Conservation (phyloP, 495 filamentous ascomycete species). For the Hypoxylon fuscum region DNA sequence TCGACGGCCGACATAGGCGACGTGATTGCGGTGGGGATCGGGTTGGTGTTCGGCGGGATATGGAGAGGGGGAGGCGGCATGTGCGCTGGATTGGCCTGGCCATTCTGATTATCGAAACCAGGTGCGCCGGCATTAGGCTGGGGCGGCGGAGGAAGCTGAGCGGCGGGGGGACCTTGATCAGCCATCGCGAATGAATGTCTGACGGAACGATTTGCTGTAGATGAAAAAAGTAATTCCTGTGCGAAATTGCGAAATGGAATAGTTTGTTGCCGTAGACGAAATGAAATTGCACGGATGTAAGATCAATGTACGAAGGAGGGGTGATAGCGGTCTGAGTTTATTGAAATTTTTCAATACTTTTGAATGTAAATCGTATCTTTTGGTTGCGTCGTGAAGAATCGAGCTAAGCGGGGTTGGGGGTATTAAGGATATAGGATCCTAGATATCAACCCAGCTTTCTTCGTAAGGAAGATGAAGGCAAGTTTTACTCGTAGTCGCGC, state of each 20-base stretch:
- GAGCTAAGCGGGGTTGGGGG: conserved; percentile 24
- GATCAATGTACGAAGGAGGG: conserved; percentile 20
- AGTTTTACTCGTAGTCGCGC: conserved; percentile 23
- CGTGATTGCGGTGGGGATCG: conserved; percentile 91
- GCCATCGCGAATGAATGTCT: conserved; percentile 63
- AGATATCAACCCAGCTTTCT: conserved; percentile 8
- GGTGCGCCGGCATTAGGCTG: conserved; percentile 73
- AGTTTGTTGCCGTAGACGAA: too few relatives aligned
- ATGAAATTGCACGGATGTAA: conserved; percentile 32
- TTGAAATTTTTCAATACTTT: conserved; percentile 21
- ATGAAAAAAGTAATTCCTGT: too few relatives aligned
- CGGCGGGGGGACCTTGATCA: conserved; percentile 65
- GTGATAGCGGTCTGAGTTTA: conserved; percentile 21
- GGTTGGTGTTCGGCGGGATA: conserved; percentile 96
- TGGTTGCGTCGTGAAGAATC: conserved; percentile 21
- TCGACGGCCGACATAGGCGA: conserved; percentile 78
- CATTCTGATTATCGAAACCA: conserved; percentile 74
- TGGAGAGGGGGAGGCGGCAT: conserved; percentile 87
- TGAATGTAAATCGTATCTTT: conserved; percentile 34
- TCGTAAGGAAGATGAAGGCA: not conserved
- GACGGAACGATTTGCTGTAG: too few relatives aligned
- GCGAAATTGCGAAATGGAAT: too few relatives aligned
- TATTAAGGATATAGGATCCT: conserved; percentile 15
- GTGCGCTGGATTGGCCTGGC: conserved; percentile 76
- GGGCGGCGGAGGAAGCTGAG: conserved; percentile 71